A percentile compares a stretch with the other conserved stretches of the same genome.
Conservation (phyloP, 2,329 filamentous ascomycete species). For the Hypoxylon sp. region DNA sequence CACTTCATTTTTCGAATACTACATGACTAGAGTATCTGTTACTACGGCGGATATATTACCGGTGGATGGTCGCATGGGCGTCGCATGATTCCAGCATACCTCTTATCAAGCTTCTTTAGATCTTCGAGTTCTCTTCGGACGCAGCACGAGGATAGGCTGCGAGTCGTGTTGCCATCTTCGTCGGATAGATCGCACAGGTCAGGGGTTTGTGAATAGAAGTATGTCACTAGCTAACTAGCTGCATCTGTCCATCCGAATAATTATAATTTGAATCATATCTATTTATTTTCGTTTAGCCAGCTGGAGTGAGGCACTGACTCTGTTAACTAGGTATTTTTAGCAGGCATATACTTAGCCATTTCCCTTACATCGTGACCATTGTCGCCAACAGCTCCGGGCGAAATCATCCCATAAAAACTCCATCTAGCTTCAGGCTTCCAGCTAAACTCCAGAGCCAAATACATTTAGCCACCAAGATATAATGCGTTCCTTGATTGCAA, state of each 20-base stretch:
- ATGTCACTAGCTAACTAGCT: slow-evolving; percentile 10
- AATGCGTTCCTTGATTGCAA: slow-evolving; percentile 37
- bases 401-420: neutral
- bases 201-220: neutral
- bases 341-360: slow-evolving; percentile 5
- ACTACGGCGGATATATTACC: neutral
- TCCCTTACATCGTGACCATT: slow-evolving; percentile 5
- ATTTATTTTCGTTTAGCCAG: neutral
- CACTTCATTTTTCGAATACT: slow-evolving; percentile 3
- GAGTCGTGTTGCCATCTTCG: neutral
- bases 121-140: slow-evolving; percentile 8
- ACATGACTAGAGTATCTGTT: slow-evolving; percentile 1
- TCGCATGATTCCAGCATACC: slow-evolving; percentile 3
- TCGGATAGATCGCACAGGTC: slow-evolving; percentile 2
- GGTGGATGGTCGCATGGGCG: slow-evolving; percentile 3
- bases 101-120: slow-evolving; percentile 1
- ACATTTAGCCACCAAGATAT: neutral
- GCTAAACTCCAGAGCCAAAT: neutral
- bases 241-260: neutral
- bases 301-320: neutral
- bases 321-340: slow-evolving; percentile 6
- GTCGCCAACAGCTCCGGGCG: neutral
- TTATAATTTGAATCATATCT: neutral
- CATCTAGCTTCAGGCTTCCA: neutral
- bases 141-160: slow-evolving; percentile 12